Percentiles rank a stretch among this genome's conserved stretches.
phyloP scores from a whole-genome alignment of 768 basidiomycete genomes.

The Amanita molliuscula region DNA sequence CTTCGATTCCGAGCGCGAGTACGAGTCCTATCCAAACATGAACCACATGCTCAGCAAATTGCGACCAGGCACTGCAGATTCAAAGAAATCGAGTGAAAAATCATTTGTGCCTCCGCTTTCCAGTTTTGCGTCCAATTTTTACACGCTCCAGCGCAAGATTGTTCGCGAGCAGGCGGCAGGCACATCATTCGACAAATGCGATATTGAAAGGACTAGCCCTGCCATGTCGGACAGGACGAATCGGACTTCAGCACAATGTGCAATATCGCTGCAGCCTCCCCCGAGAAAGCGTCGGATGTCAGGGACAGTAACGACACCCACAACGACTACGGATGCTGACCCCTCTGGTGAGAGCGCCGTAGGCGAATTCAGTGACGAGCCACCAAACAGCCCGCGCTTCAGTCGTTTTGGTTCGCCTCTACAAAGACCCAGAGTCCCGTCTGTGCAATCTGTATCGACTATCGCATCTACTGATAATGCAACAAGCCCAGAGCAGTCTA shows the following conservation, averaged over 20 bases:
- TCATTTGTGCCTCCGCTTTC: slow-evolving; percentile 18
- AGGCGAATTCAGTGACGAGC: slow-evolving; percentile 12
- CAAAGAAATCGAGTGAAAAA: slow-evolving; percentile 8
- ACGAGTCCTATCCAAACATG: slow-evolving; percentile 44
- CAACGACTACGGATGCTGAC: slow-evolving; percentile 2
- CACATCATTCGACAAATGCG: slow-evolving; percentile 4
- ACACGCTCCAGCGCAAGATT: slow-evolving; percentile 26
- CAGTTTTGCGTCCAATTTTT: slow-evolving; percentile 16
- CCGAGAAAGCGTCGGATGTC: slow-evolving; percentile 40
- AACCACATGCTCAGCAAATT: slow-evolving; percentile 48
- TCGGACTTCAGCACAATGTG: slow-evolving; percentile 22
- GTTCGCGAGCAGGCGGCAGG: slow-evolving; percentile 10
- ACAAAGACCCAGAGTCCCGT: slow-evolving; percentile 27
- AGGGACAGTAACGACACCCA: slow-evolving; percentile 14
- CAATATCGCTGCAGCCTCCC: slow-evolving; percentile 35
- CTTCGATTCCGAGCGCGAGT: slow-evolving; percentile 25
- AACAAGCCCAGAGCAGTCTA: slow-evolving; percentile 24
- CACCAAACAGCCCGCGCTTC: slow-evolving; percentile 15
- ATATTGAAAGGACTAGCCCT: slow-evolving; percentile 21
- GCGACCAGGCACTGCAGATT: slow-evolving; percentile 27
- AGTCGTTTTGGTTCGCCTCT: slow-evolving; percentile 27
- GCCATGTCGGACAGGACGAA: slow-evolving; percentile 17
- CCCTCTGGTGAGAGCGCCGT: background rate
- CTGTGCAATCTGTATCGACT: slow-evolving; percentile 35
- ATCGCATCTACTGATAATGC: slow-evolving; percentile 28